phyloP scores from a whole-genome alignment of 768 basidiomycete species.

The Kwoniella sp. region DNA sequence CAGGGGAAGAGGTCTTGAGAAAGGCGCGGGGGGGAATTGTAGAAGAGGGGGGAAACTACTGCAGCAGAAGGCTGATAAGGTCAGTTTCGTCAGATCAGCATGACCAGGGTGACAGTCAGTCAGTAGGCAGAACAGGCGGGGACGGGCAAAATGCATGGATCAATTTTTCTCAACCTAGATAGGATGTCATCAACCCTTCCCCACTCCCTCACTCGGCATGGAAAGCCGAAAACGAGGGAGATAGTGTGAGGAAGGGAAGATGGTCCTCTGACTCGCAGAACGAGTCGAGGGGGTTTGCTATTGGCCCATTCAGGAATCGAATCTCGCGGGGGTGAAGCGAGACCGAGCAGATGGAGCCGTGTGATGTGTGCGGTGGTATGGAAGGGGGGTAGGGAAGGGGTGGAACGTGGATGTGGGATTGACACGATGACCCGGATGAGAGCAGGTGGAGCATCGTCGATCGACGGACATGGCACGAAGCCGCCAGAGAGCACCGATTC shows the following conservation, averaged over 20 bases:
- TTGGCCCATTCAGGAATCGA: constrained; percentile 47
- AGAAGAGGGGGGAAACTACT: too few relatives aligned
- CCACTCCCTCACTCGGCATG: constrained; percentile 9
- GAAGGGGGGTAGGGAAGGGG: background rate
- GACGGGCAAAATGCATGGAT: too few relatives aligned
- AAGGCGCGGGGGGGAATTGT: too few relatives aligned
- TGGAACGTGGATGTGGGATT: background rate
- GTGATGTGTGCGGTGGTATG: constrained; percentile 14
- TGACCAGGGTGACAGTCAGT: too few relatives aligned
- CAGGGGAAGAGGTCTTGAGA: constrained; percentile 13
- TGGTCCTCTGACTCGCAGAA: background rate
- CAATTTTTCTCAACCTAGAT: too few relatives aligned
- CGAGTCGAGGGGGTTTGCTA: constrained; percentile 7
- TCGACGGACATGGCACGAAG: too few relatives aligned
- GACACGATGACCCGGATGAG: too few relatives aligned
- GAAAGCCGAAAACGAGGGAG: constrained; percentile 10
- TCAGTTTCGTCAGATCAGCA: too few relatives aligned
- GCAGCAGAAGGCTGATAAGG: too few relatives aligned
- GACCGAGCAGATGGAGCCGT: constrained; percentile 43
- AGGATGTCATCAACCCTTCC: constrained; percentile 10
- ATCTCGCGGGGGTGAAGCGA: constrained; percentile 34
- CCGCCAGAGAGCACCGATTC: too few relatives aligned
- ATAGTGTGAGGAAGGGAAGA: constrained; percentile 13
- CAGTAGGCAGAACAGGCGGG: too few relatives aligned
- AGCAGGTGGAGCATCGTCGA: too few relatives aligned